phyloP scores from a whole-genome alignment of 2,329 filamentous ascomycete species.

The Gaeumannomyces sp. region DNA sequence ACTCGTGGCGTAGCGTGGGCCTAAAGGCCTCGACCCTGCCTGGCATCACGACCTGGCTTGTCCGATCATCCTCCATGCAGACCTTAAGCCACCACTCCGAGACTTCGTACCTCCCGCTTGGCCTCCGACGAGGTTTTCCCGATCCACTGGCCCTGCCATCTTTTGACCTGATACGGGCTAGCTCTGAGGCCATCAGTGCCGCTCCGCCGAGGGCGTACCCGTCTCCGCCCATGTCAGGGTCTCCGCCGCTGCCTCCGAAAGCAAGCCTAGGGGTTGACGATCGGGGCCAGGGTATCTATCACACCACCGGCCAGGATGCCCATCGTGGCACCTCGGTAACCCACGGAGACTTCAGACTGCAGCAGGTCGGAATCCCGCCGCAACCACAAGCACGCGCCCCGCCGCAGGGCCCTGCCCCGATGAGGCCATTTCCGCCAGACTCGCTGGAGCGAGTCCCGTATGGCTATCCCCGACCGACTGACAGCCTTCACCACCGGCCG shows the following conservation, averaged over 20 bases:
- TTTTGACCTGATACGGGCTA: conserved; percentile 50
- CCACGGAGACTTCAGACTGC: conserved; percentile 29
- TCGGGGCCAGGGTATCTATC: conserved; percentile 44
- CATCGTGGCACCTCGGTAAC: conserved; percentile 34
- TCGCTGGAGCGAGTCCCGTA: conserved; percentile 33
- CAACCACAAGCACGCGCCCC: conserved; percentile 2
- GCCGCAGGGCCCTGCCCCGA: conserved; percentile 18
- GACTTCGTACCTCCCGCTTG: conserved; percentile 41
- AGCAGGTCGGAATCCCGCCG: conserved; percentile 2
- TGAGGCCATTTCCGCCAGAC: conserved; percentile 33
- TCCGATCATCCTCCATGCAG: conserved; percentile 44
- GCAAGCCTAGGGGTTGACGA: conserved; percentile 50
- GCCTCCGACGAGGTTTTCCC: conserved; percentile 52
- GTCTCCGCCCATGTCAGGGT: conserved; percentile 70
- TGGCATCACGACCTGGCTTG: conserved; percentile 3
- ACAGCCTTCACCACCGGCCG: conserved; percentile 25
- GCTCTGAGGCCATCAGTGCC: conserved; percentile 47
- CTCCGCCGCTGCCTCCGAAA: conserved; percentile 55
- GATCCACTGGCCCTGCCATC: conserved; percentile 45
- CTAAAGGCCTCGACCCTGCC: conserved; percentile 1
- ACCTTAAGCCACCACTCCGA: conserved; percentile 38
- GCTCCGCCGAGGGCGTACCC: conserved; percentile 57
- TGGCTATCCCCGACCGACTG: conserved; percentile 31
- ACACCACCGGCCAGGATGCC: conserved; percentile 41
- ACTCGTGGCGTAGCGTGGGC: not conserved